Evolutionary conservation across 2,329 filamentous ascomycete genomes (phyloP), one percentile per base, ranked within the genome.

Genomic region (Colletotrichum sp.): DNA sequence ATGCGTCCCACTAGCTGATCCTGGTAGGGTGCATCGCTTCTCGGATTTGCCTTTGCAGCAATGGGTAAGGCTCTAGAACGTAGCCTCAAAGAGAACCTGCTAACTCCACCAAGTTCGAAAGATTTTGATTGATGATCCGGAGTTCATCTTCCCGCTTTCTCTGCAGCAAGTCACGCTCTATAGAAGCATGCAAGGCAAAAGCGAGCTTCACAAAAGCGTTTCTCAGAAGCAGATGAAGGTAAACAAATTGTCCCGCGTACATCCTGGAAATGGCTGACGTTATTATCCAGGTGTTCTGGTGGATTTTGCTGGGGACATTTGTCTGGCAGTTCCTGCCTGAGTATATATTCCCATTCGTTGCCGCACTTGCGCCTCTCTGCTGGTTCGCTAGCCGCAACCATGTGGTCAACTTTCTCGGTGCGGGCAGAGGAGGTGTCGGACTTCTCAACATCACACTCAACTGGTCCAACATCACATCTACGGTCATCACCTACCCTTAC

Each of bases 301-400:
- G 85, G 15, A 86, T 88, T 1, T 83, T 93, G 1, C 74, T 88
- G 0, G 90, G 85, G 4, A 86, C 92, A 62, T 90, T 88, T 0
- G 78, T 91, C 1, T 93, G 91, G 91, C 90, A 93, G 74, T 92
- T 93, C 76, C 82, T 93, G 0, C 91, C 91, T 1, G 91, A 93
- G 80, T 93, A 88, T 68, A 86, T 89, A 2, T 92, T 92, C 72
- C 91, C 91, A 0, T 89, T 93, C 80, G 84, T 91, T 2, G 89
- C 88, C 9, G 92, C 91, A 0, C 84, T 93, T 9, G 90, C 91
- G 4, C 92, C 92, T 67, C 85, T 93, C 7, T 93, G 91, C 82
- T 93, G 91, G 91, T 90, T 93, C 4, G 91, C 91, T 4, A 91
- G 90, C 2, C 85, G 86, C 18, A 92, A 92, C 78, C 81, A 86